Conservation (phyloP, 768 basidiomycete species). For the Amanita rubescens region DNA sequence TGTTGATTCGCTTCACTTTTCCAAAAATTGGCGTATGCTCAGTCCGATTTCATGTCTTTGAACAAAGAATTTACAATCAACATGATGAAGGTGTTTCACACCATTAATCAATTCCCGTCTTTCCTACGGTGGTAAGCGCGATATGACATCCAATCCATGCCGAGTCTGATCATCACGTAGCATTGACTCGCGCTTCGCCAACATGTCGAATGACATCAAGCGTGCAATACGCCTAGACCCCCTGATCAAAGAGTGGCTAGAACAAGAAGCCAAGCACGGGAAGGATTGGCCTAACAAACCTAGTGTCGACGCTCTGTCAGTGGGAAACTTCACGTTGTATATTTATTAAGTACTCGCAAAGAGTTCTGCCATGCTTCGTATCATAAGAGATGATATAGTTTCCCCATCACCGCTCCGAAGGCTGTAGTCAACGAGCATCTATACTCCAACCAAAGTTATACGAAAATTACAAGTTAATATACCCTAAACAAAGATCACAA, state of each 20-base stretch:
- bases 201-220: too few relatives aligned
- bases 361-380: too few relatives aligned
- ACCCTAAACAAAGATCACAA: too few relatives aligned
- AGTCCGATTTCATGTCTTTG: slow-evolving; percentile 14
- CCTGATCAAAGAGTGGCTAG: slow-evolving; percentile 19
- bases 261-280: slow-evolving; percentile 18
- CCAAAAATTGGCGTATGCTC: neutral
- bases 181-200: slow-evolving; percentile 11
- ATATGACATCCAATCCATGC: neutral
- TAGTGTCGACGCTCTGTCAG: too few relatives aligned
- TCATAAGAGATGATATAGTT: too few relatives aligned
- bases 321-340: too few relatives aligned
- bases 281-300: slow-evolving; percentile 24
- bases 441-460: too few relatives aligned
- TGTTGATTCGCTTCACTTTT: neutral
- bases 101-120: slow-evolving; percentile 19
- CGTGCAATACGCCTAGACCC: slow-evolving; percentile 20
- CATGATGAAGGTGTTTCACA: slow-evolving; percentile 13
- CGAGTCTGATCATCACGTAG: slow-evolving; percentile 5
- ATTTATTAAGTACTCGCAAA: too few relatives aligned
- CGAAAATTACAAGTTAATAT: too few relatives aligned
- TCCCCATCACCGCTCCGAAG: too few relatives aligned
- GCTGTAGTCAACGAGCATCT: too few relatives aligned
- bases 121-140: slow-evolving; percentile 19
- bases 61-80: slow-evolving; percentile 13